phyloP scores from a whole-genome alignment of 352 stramenopile genomes.

The Halophytophthora polymorphica region DNA sequence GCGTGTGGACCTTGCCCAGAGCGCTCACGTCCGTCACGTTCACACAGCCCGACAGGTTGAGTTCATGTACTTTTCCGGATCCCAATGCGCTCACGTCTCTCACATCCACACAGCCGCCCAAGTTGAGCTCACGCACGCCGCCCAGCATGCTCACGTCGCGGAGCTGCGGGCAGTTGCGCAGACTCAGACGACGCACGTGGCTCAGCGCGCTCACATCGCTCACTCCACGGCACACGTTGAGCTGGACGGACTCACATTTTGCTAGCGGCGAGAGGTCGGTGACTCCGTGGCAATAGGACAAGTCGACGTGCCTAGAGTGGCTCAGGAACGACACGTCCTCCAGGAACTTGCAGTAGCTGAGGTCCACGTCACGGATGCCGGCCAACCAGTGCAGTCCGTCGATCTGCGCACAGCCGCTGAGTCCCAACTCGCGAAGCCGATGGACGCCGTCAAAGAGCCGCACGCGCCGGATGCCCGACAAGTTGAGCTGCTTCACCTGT shows the following conservation, averaged over 20 bases:
- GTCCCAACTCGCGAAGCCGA: slow-evolving; percentile 39
- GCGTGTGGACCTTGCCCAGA: slow-evolving; percentile 39
- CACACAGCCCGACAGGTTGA: slow-evolving; percentile 59
- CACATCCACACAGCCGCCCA: slow-evolving; percentile 48
- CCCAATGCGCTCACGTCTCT: slow-evolving; percentile 38
- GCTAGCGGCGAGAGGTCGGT: slow-evolving; percentile 42
- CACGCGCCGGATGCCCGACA: slow-evolving; percentile 48
- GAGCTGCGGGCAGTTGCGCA: slow-evolving; percentile 58
- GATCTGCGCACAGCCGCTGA: slow-evolving; percentile 57
- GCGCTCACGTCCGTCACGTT: slow-evolving; percentile 54
- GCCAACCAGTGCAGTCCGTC: slow-evolving; percentile 39
- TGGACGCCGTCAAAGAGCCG: slow-evolving; percentile 54
- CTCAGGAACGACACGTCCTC: slow-evolving; percentile 43
- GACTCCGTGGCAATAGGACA: slow-evolving; percentile 70
- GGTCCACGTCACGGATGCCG: slow-evolving; percentile 44
- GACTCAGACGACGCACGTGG: slow-evolving; percentile 39
- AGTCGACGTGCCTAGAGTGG: slow-evolving; percentile 37
- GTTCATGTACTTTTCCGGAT: slow-evolving; percentile 29
- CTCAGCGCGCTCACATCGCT: slow-evolving; percentile 40
- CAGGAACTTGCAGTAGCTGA: slow-evolving; percentile 70
- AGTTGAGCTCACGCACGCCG: slow-evolving; percentile 52
- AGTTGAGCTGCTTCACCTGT: slow-evolving; percentile 38
- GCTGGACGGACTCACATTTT: slow-evolving; percentile 43
- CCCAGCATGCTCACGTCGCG: slow-evolving; percentile 42
- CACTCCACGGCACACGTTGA: slow-evolving; percentile 62